Conservation (phyloP, 2,329 filamentous ascomycete species). For the Aureobasidium melanogenum region DNA sequence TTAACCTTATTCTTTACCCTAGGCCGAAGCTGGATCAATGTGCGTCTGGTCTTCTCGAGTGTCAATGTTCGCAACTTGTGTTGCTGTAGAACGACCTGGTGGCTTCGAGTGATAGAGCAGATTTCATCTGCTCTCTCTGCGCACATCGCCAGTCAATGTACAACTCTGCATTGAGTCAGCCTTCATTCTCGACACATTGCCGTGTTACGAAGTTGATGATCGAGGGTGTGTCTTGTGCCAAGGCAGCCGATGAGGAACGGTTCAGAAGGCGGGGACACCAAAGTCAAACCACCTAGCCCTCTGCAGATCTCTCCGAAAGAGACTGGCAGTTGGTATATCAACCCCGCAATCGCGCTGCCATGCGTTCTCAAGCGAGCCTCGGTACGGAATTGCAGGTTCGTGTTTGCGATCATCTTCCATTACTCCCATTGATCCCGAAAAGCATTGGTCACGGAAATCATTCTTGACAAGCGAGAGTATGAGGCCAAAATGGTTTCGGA, state of each 20-base stretch:
- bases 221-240: not conserved
- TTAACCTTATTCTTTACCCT: not conserved
- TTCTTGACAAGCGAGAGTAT: not conserved
- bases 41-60: not conserved
- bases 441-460: not conserved
- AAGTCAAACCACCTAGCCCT: not conserved
- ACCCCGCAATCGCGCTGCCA: not conserved
- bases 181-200: not conserved
- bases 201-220: not conserved
- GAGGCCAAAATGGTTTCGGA: not conserved
- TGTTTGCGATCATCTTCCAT: not conserved
- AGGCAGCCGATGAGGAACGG: not conserved
- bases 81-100: not conserved
- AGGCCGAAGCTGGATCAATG: not conserved
- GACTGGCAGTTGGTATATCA: not conserved
- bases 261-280: not conserved
- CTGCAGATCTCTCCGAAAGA: too few species aligned
- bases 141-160: too few species aligned
- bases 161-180: not conserved
- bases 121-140: not conserved
- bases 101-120: not conserved
- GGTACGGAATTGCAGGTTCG: not conserved
- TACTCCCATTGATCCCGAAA: too few species aligned
- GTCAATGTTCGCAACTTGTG: not conserved
- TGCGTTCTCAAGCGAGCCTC: not conserved